Evolutionary conservation across 176 grass and related monocot genomes (phyloP).

Genomic region (Puya raimondii): DNA sequence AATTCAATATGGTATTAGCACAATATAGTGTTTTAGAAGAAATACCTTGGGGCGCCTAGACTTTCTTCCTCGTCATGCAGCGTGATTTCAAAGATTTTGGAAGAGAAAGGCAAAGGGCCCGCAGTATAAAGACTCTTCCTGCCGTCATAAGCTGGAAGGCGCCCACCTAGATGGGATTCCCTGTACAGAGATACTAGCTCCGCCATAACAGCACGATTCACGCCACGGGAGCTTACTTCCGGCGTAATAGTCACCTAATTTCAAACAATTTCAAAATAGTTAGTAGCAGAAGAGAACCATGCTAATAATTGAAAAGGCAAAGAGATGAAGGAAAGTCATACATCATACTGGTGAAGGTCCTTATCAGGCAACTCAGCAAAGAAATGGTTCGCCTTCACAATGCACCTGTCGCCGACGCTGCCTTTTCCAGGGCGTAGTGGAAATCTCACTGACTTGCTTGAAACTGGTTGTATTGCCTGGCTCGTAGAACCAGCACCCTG

Average conservation of each 20-base stretch:
- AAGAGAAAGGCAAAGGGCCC: slow-evolving; percentile 69
- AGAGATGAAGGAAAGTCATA: slow-evolving; percentile 26
- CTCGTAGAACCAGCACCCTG: slow-evolving; percentile 35
- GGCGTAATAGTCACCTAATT: slow-evolving; percentile 72
- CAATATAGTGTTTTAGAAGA: neutral
- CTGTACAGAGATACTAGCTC: slow-evolving; percentile 58
- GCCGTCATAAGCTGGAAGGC: slow-evolving; percentile 78
- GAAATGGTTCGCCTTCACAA: slow-evolving; percentile 95
- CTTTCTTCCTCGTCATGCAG: slow-evolving; percentile 23
- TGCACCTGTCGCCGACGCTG: slow-evolving; percentile 66
- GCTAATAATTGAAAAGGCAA: neutral
- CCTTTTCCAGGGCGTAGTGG: slow-evolving; percentile 82
- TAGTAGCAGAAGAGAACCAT: slow-evolving; percentile 5
- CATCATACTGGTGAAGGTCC: slow-evolving; percentile 92
- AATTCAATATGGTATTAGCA: neutral
- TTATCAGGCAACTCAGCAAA: slow-evolving; percentile 88
- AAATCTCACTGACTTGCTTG: slow-evolving; percentile 75
- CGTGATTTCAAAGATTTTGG: slow-evolving; percentile 64
- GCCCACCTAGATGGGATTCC: slow-evolving; percentile 50
- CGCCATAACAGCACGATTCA: slow-evolving; percentile 84
- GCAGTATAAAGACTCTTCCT: slow-evolving; percentile 91
- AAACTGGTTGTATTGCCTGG: slow-evolving; percentile 53
- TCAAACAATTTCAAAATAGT: neutral
- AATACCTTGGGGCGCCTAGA: slow-evolving; percentile 35
- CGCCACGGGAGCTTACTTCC: slow-evolving; percentile 72